Base-by-base conservation (phyloP, 148 eudicot species). In the Camellia sinensis region DNA sequence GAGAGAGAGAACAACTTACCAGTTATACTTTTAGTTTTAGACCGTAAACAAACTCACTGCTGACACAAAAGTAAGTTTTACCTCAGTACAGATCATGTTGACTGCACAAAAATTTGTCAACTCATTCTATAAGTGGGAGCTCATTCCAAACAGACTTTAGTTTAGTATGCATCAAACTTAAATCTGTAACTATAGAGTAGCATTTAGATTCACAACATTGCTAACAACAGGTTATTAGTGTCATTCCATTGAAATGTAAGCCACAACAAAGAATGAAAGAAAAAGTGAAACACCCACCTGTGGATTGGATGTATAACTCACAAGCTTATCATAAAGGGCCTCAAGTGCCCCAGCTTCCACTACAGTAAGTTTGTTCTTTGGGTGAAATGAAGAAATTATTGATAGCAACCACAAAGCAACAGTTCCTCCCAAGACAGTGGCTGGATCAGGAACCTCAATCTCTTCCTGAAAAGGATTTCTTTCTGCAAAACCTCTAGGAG, bases 301-400 rank as follows among this genome's bases (percentile, higher is more conserved):
- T 37, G 86, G 78, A 72, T 82, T 91, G 76, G 90, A 85, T 79
- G 89, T 84, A 78, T 88, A 81, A 79, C 75, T 78, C 54, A 87
- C 82, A 80, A 93, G 91, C 88, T 90, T 93, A 68, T 90, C 92
- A 7, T 79, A 83, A 22, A 93, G 92, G 64, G 77, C 88, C 80
- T 93, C 97, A 48, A 93, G 87, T 76, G 91, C 92, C 53, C 97
- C 97, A 86, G 92, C 92, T 88, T 90, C 97, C 89, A 91, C 75
- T 37, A 90, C 88, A 77, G 79, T 72, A 69, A 60, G 81, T 79
- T 83, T 93, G 83, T 85, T 90, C 84, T 88, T 87, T 52, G 61
- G 78, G 76, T 83, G 73, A 80, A 79, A 87, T 14, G 97, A 93
- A 84, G 95, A 91, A 61, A 93, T 75, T 71, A 91, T 85, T 41